Evolutionary conservation across 2,329 filamentous ascomycete genomes (phyloP), one percentile per base, ranked within the genome.

Genomic region (Phoma sp.): DNA sequence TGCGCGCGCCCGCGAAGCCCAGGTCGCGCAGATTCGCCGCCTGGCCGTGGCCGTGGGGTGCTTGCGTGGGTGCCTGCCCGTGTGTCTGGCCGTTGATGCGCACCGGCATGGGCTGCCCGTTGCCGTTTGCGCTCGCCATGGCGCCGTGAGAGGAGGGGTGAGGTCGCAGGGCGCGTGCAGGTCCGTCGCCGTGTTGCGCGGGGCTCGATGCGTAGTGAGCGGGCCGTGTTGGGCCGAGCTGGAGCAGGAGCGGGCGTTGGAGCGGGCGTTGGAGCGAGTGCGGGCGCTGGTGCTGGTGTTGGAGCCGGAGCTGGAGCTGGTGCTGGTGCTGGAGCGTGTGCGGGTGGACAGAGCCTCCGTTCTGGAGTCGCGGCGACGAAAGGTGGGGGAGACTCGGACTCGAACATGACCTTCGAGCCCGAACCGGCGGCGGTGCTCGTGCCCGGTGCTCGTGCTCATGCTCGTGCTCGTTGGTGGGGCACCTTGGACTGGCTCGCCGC

Each of bases 1-100:
- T 81, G 61, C 77, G 74, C 44, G 78, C 74, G 29, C 73, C 75
- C 39, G 66, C 74, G 51, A 76, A 76, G 61, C 67, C 70, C 70
- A 74, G 71, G 21, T 71, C 73, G 62, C 73, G 71, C 68, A 74
- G 57, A 62, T 70, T 68, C 49, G 64, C 63, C 40, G 67, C 22
- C 22, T 64, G 57, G 72, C 64, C 38, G 68, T 72, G 29, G 53
- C 41, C 54, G 41, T 15, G 12, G 10, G 22, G 22, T 24, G 22
- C 22, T 24, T 24, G 22, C 22, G 22, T 24, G 22, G 22, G 29
- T 31, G 29, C 3, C 15, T 31, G 29, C 10, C 8, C 29, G 29
- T 31, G 29, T 31, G 29, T 13, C 29, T 68, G 64, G 56, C 70
- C 68, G 59, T 65, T 65, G 58, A 70, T 65, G 62, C 70, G 66